Evolutionary conservation across 2,329 filamentous ascomycete genomes (phyloP).

Genomic region (Hypoxylon sp.): DNA sequence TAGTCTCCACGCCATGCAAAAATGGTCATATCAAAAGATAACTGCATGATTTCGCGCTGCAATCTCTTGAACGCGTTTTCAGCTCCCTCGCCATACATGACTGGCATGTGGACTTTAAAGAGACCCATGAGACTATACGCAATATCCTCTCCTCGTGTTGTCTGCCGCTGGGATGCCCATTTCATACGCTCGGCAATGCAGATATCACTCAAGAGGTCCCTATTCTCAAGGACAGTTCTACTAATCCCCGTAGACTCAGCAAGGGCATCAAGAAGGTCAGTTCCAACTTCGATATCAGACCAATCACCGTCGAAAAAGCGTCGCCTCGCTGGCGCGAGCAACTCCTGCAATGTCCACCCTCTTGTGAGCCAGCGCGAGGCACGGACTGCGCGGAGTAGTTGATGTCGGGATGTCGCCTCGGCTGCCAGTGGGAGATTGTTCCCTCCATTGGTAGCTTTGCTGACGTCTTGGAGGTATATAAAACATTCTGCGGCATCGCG

Average conservation of each 20-base stretch:
- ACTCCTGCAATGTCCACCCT: constrained; percentile 30
- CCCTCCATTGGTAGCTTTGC: background rate
- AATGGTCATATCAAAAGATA: constrained; percentile 34
- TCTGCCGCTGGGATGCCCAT: constrained; percentile 33
- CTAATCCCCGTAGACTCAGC: constrained; percentile 17
- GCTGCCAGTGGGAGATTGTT: background rate
- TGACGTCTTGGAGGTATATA: constrained; percentile 40
- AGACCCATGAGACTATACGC: constrained; percentile 38
- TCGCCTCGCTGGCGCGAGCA: constrained; percentile 6
- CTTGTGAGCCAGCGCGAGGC: constrained; percentile 25
- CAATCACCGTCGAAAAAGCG: constrained; percentile 30
- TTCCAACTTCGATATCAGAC: constrained; percentile 30
- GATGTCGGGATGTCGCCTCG: constrained; percentile 1
- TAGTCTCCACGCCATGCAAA: constrained; percentile 37
- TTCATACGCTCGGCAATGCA: constrained; percentile 34
- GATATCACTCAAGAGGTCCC: constrained; percentile 1
- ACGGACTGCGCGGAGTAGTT: constrained; percentile 12
- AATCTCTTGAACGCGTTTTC: constrained; percentile 31
- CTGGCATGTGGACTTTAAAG: constrained; percentile 31
- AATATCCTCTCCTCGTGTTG: constrained; percentile 28
- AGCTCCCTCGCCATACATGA: constrained; percentile 35
- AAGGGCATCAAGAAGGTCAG: constrained; percentile 21
- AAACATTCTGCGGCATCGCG: constrained; percentile 32
- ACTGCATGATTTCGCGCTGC: constrained; percentile 38
- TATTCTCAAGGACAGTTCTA: constrained; percentile 19